phyloP scores from a whole-genome alignment of 805 yeast genomes.

The Spathaspora gorwiae region DNA sequence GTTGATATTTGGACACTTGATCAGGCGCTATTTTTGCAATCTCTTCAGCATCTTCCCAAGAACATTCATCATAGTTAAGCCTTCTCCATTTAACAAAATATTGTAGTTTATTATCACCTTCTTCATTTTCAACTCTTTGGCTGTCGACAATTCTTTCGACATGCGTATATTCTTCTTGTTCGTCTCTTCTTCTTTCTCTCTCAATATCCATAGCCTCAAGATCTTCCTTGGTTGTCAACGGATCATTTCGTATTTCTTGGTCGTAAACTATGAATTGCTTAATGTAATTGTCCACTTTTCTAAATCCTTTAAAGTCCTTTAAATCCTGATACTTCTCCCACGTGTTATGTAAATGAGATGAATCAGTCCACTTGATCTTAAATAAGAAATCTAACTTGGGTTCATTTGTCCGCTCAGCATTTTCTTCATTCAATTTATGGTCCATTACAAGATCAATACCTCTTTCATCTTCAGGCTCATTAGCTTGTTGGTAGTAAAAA shows the following conservation, averaged over 20 bases:
- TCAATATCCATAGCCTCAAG: constrained; percentile 92
- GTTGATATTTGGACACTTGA: constrained; percentile 79
- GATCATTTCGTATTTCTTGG: constrained; percentile 71
- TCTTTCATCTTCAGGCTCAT: constrained; percentile 29
- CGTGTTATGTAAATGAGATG: constrained; percentile 89
- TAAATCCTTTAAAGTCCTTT: constrained; percentile 62
- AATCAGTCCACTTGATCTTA: constrained; percentile 78
- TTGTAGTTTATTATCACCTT: constrained; percentile 63
- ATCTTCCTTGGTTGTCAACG: constrained; percentile 83
- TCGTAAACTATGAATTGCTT: constrained; percentile 71
- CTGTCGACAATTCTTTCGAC: constrained; percentile 90
- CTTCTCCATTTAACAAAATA: constrained; percentile 94
- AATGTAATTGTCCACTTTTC: constrained; percentile 86
- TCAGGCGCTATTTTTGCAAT: constrained; percentile 81
- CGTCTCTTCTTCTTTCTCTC: constrained; percentile 78
- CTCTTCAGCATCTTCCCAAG: constrained; percentile 92
- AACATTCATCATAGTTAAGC: constrained; percentile 88
- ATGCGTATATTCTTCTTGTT: constrained; percentile 72
- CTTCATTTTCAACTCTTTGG: constrained; percentile 63
- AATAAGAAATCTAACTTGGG: constrained; percentile 59
- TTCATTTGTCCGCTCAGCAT: constrained; percentile 40
- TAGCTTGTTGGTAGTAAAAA: constrained; percentile 31
- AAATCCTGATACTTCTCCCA: constrained; percentile 73
- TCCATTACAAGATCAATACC: constrained; percentile 39
- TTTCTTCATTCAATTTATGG: constrained; percentile 32